These are phyloP conservation scores for Xylariaceae sp. DNA, from an alignment of 2,329 filamentous ascomycete genomes.

Conservation along the genomic window DNA sequence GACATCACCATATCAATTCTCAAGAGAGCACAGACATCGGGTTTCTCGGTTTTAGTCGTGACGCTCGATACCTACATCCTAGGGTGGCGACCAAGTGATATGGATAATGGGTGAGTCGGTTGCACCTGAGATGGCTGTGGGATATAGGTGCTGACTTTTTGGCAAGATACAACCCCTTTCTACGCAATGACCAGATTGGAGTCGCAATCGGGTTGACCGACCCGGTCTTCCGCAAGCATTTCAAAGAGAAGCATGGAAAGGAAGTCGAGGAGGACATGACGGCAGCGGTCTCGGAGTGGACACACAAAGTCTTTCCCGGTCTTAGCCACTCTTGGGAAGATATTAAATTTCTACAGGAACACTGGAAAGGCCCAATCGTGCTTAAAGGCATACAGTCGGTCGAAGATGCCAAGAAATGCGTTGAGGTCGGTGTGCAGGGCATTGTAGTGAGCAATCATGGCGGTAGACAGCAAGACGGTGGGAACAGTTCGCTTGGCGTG, in stretches of 20 bases:
- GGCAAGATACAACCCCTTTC: slow-evolving; percentile 25
- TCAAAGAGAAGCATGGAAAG: slow-evolving; percentile 20
- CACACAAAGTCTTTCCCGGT: slow-evolving; percentile 23
- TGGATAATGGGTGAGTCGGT: slow-evolving; percentile 10
- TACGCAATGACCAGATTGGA: slow-evolving; percentile 26
- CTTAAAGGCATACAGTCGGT: slow-evolving; percentile 32
- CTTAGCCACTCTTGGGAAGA: slow-evolving; percentile 24
- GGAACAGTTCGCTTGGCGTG: slow-evolving; percentile 50
- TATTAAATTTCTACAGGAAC: slow-evolving; percentile 22
- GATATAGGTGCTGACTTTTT: neutral
- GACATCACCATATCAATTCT: slow-evolving; percentile 25
- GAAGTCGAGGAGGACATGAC: slow-evolving; percentile 21
- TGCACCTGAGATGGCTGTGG: neutral
- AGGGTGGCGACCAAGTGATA: slow-evolving; percentile 26
- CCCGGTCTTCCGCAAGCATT: slow-evolving; percentile 24
- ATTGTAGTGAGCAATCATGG: slow-evolving; percentile 57
- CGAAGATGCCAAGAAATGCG: slow-evolving; percentile 24
- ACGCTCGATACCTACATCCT: slow-evolving; percentile 28
- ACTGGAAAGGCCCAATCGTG: slow-evolving; percentile 28
- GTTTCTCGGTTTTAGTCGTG: slow-evolving; percentile 24
- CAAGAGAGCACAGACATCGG: slow-evolving; percentile 17
- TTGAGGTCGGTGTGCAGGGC: slow-evolving; percentile 20
- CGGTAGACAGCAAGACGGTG: slow-evolving; percentile 53
- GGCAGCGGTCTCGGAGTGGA: slow-evolving; percentile 24
- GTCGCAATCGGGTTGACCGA: slow-evolving; percentile 26